These are phyloP conservation scores for Microthlaspi erraticum DNA, from an alignment of 345 rosid genomes.

Conservation along the genomic window DNA sequence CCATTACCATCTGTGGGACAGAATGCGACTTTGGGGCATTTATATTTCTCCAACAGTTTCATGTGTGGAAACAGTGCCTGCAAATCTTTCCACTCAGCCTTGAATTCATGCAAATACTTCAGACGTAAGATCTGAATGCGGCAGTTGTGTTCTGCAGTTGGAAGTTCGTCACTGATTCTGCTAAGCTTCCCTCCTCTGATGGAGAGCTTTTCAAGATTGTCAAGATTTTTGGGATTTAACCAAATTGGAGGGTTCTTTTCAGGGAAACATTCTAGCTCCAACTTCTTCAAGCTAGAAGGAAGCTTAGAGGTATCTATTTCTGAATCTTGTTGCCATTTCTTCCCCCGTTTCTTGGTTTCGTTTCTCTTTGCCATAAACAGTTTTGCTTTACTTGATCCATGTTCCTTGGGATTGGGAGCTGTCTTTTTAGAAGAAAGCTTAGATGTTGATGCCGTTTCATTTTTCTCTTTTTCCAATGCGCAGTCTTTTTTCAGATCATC, in stretches of 20 bases:
- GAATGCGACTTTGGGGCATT: constrained; percentile 48
- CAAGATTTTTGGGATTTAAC: constrained; percentile 42
- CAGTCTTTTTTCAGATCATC: constrained; percentile 2
- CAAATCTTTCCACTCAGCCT: constrained; percentile 47
- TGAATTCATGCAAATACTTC: constrained; percentile 50
- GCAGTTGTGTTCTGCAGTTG: constrained; percentile 13
- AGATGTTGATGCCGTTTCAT: constrained; percentile 14
- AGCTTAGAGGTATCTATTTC: constrained; percentile 4
- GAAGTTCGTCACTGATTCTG: constrained; percentile 1
- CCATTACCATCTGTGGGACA: constrained; percentile 52
- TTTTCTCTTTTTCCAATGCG: neutral
- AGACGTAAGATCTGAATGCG: constrained; percentile 45
- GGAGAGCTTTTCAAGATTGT: constrained; percentile 40
- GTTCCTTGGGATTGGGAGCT: neutral
- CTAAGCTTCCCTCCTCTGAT: constrained; percentile 50
- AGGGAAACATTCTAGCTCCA: constrained; percentile 51
- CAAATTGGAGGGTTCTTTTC: constrained; percentile 30
- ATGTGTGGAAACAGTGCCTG: constrained; percentile 37
- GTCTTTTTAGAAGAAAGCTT: neutral
- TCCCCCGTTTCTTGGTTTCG: neutral
- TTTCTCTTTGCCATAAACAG: neutral
- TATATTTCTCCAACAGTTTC: constrained; percentile 45
- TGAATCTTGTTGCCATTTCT: neutral
- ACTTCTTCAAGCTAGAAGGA: constrained; percentile 41
- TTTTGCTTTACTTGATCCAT: neutral